A percentile compares a stretch with the other conserved stretches of the same genome.
Conservation (phyloP, 805 yeast genomes). For the Candida patagonica region DNA sequence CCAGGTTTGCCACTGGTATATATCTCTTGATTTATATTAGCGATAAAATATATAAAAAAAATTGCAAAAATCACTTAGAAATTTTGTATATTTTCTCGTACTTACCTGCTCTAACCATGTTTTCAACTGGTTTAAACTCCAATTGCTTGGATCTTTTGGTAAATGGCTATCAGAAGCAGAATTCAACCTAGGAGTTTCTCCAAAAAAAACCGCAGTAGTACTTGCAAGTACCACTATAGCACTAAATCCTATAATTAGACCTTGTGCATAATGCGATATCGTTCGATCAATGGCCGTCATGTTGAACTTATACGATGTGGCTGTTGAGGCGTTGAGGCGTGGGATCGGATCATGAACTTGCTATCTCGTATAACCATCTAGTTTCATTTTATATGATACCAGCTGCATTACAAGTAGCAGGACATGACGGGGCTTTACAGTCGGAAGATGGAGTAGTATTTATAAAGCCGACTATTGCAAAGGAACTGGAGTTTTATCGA, state of each 20-base stretch:
- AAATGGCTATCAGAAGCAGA: slow-evolving; percentile 9
- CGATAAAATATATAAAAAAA: too few species aligned
- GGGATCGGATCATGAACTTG: background rate
- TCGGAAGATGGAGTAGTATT: slow-evolving; percentile 58
- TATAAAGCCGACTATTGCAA: slow-evolving; percentile 53
- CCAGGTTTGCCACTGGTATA: too few species aligned
- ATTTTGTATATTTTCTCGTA: too few species aligned
- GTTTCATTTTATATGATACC: background rate
- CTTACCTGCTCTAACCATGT: slow-evolving; percentile 17
- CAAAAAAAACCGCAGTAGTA: slow-evolving; percentile 9
- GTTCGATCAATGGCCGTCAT: slow-evolving; percentile 19
- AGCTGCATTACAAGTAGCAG: slow-evolving; percentile 70
- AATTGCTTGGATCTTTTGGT: slow-evolving; percentile 10
- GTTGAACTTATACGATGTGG: background rate
- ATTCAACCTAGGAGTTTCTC: background rate
- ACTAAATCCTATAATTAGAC: slow-evolving; percentile 19
- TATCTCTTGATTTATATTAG: too few species aligned
- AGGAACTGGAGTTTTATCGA: slow-evolving; percentile 69
- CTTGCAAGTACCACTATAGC: slow-evolving; percentile 22
- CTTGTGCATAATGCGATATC: slow-evolving; percentile 13
- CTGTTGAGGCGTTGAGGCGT: background rate
- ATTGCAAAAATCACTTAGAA: too few species aligned
- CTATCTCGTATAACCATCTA: too few species aligned
- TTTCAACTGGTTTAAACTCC: slow-evolving; percentile 16
- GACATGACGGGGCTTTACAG: slow-evolving; percentile 73